Percentiles rank a stretch among this genome's conserved stretches.
Conservation (phyloP, 495 filamentous ascomycete genomes). For the Penicillium angulare region DNA sequence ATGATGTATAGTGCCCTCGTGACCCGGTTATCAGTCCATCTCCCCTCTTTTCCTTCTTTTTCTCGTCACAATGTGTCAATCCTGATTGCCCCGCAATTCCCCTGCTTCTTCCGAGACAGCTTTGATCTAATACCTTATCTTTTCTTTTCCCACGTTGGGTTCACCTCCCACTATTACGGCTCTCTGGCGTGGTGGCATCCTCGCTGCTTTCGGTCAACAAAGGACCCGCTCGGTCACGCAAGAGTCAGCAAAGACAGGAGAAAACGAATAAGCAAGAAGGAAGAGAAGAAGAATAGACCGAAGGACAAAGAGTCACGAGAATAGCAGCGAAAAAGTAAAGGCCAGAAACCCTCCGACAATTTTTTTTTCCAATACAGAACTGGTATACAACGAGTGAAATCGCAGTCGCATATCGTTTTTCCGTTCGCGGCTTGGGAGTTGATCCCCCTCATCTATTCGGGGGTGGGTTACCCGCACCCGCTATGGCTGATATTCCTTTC, state of each 20-base stretch:
- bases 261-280: no score
- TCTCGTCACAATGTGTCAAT: no score
- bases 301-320: background rate
- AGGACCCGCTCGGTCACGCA: conserved; percentile 26
- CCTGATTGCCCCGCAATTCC: conserved; percentile 14
- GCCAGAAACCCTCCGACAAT: no score
- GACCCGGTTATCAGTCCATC: conserved; percentile 5
- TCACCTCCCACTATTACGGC: no score
- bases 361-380: no score
- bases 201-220: conserved; percentile 25
- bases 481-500: conserved; percentile 48
- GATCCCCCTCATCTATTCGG: conserved; percentile 1
- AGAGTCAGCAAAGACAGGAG: conserved; percentile 20
- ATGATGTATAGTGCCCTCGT: no score
- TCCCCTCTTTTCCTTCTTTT: conserved; percentile 2
- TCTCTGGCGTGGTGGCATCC: background rate
- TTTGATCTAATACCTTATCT: no score
- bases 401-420: background rate
- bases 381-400: no score
- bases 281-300: background rate
- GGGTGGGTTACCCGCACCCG: conserved; percentile 22
- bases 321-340: background rate
- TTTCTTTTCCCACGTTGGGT: no score
- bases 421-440: background rate
- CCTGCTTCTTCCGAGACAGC: no score